Evolutionary conservation across 306 rosid species (phyloP), one percentile per base, ranked within the genome.

Genomic region (Pyrus communis): DNA sequence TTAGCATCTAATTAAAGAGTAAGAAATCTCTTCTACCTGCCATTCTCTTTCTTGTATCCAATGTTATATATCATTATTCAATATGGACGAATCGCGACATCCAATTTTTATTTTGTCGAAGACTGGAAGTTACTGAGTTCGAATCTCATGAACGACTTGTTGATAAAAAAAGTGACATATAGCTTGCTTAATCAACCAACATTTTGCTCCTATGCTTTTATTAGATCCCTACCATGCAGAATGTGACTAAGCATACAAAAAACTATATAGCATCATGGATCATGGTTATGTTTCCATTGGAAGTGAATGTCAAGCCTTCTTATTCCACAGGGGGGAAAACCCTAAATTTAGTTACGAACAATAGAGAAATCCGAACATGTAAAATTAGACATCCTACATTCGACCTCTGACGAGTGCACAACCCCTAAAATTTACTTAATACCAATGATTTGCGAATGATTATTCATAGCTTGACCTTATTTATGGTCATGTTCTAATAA

Each of bases 1-100:
- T 84, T 82, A 73, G 84, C 82, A 85, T 80, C 70, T 79, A n/a
- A 52, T 76, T 78, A 84, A 83, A 83, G 77, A 38, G 78, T 4
- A 79, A 87, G 81, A 82, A 42, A 54, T 82, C 67, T 74, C 77
- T 82, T 76, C 75, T 79, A 82, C 80, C 84, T 40, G 77, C 80
- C 85, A 86, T 81, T 69, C 79, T 80, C 75, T 80, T 77, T 70
- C 75, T 76, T 43, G n/a, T 30, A 11, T 64, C 76, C 82, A 75
- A 64, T 40, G 55, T 38, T 38, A 38, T 38, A 38, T 7, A 38
- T 38, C 10, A 7, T 38, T 7, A 38, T 7, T 38, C 10, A 38
- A 7, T 38, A 38, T 38, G 42, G 42, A 38, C 2, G 10, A 38
- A 38, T 7, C 2, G 2, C 0, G 42, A 38, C 42, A 1, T 38